A percentile compares a stretch with the other conserved stretches of the same genome.
These are phyloP conservation scores for Blastobotrys illinoisensis DNA, from an alignment of 1,139 yeast species.

Conservation along the genomic window DNA sequence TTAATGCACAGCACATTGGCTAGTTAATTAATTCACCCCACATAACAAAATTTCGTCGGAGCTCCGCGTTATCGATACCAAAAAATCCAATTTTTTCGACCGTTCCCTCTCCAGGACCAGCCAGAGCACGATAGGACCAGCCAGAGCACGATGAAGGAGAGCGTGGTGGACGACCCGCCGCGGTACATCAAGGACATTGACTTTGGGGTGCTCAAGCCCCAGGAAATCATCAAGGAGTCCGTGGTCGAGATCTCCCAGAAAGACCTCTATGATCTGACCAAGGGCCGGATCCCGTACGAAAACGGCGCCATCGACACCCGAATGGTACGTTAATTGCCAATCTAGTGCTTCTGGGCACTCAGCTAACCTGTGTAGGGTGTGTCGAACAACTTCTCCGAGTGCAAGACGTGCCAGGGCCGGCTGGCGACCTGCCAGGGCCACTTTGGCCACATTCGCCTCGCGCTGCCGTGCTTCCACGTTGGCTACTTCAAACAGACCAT, in stretches of 20 bases:
- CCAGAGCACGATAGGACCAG: background rate
- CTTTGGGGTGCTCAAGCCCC: slow-evolving; percentile 86
- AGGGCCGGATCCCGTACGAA: slow-evolving; percentile 73
- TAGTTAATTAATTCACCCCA: background rate
- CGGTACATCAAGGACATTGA: slow-evolving; percentile 86
- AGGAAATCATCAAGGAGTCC: slow-evolving; percentile 87
- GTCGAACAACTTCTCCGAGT: slow-evolving; percentile 75
- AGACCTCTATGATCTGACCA: slow-evolving; percentile 83
- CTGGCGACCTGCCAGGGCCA: slow-evolving; percentile 97
- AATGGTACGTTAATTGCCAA: slow-evolving; percentile 42
- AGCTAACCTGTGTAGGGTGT: slow-evolving; percentile 70
- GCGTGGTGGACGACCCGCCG: slow-evolving; percentile 79
- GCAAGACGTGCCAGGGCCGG: slow-evolving; percentile 88
- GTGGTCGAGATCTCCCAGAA: slow-evolving; percentile 91
- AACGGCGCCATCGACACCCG: slow-evolving; percentile 86
- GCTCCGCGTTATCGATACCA: background rate
- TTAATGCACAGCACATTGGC: background rate
- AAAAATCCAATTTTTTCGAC: background rate
- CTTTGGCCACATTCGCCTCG: slow-evolving; percentile 89
- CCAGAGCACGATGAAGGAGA: slow-evolving; percentile 53
- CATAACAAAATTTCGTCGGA: background rate
- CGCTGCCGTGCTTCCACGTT: slow-evolving; percentile 94
- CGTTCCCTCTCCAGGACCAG: background rate
- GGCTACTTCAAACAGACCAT: slow-evolving; percentile 94
- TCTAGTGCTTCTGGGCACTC: background rate